Base-by-base conservation (phyloP, 2,329 filamentous ascomycete genomes). In the Clarireedia hainanense region DNA sequence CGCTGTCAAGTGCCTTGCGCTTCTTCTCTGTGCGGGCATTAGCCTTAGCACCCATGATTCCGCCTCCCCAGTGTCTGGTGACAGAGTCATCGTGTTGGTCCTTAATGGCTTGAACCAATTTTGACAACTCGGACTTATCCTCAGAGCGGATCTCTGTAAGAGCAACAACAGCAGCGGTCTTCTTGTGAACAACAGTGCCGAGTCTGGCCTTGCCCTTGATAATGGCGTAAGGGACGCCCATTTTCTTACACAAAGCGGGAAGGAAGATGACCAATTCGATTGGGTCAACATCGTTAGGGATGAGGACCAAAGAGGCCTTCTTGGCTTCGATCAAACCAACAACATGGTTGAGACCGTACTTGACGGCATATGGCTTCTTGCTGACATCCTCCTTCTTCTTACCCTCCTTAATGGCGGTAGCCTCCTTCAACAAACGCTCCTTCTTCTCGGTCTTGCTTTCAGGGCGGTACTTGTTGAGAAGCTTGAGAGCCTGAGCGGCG, bases 331-430 rank as follows among this genome's bases (percentile, higher is more conserved):
- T 89, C 69, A 96, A 83, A 66, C 89, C 91, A 67, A 96, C 91
- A 65, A 99, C 94, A 83, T 99, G 94, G 88, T 99, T 99, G 71
- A 99, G 86, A 81, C 94, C 94, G 79, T 96, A 99, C 87, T 99
- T 99, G 84, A 94, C 91, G 67, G 88, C 80, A 80, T 96, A 99
- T 72, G 94, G 94, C 89, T 99, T 99, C 90, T 97, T 97, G 88
- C 84, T 89, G 74, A 95, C 92, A 71, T 96, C 91, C 84, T 99
- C 95, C 89, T 97, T 97, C 89, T 97, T 99, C 89, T 97, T 96
- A 77, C 95, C 94, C 78, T 97, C 91, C 75, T 91, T 86, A 75
- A 99, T 85, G 71, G 94, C 95, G 70, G 91, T 96, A 65, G 95
- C 94, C 85, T 99, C 94, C 84, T 96, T 91, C 75, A 89, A 85